These are phyloP conservation scores for Puccinia hordei DNA, from an alignment of 1,284 basidiomycete genomes.

Conservation along the genomic window DNA sequence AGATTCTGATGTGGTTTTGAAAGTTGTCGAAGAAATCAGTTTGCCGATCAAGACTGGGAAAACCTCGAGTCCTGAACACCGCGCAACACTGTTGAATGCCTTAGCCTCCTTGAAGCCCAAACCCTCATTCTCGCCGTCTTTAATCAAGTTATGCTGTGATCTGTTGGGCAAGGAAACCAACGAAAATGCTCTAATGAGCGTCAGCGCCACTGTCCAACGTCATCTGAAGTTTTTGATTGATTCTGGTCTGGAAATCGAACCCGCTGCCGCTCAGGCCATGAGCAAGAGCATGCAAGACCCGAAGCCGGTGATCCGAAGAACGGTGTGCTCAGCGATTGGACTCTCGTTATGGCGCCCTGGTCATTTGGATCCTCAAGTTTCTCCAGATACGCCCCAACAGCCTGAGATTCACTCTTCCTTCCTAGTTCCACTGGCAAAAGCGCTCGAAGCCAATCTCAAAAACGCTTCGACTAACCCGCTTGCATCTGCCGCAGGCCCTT, in stretches of 20 bases:
- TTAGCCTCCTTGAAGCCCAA: constrained; percentile 58
- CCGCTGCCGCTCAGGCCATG: constrained; percentile 23
- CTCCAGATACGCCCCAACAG: background rate
- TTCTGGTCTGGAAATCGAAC: constrained; percentile 22
- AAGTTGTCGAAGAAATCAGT: constrained; percentile 69
- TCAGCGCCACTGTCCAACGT: constrained; percentile 20
- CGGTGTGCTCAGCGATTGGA: constrained; percentile 45
- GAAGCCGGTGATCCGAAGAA: constrained; percentile 42
- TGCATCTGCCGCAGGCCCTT: constrained; percentile 67
- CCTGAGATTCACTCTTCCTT: constrained; percentile 8
- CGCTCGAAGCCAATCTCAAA: constrained; percentile 73
- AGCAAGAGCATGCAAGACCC: constrained; percentile 49
- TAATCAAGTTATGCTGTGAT: constrained; percentile 46
- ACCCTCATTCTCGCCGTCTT: constrained; percentile 16
- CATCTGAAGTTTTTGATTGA: constrained; percentile 38
- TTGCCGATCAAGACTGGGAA: constrained; percentile 76
- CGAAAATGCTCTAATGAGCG: constrained; percentile 43
- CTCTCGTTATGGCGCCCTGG: constrained; percentile 41
- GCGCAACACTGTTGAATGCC: constrained; percentile 78
- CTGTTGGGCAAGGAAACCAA: constrained; percentile 48
- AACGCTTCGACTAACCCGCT: constrained; percentile 67
- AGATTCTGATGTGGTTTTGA: constrained; percentile 54
- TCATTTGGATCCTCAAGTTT: background rate
- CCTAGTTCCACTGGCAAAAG: constrained; percentile 24
- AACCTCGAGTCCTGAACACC: constrained; percentile 80